Evolutionary conservation across 768 basidiomycete species (phyloP).

Genomic region (Vararia minispora): DNA sequence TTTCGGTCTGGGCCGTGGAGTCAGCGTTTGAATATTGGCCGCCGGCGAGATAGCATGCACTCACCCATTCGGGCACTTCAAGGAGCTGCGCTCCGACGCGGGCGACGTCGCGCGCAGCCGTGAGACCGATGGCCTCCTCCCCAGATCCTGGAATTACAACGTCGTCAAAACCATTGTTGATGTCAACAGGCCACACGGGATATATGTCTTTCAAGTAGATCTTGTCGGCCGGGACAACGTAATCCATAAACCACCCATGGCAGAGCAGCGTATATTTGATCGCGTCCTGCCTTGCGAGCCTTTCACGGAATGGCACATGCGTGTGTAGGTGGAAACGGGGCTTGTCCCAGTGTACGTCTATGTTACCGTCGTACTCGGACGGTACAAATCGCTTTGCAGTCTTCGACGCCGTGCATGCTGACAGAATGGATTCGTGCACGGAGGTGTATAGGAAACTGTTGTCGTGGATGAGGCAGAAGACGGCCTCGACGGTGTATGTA

Average conservation of each 20-base stretch:
- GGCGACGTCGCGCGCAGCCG: too few relatives aligned
- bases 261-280: not conserved
- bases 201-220: not conserved
- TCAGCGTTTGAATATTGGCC: too few relatives aligned
- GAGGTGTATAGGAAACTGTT: not conserved
- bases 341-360: not conserved
- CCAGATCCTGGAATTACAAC: too few relatives aligned
- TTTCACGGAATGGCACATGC: not conserved
- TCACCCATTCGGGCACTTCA: too few relatives aligned
- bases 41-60: too few relatives aligned
- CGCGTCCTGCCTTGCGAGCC: not conserved
- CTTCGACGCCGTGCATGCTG: not conserved
- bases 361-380: not conserved
- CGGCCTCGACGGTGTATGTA: not conserved
- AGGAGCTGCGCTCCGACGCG: too few relatives aligned
- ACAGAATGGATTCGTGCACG: not conserved
- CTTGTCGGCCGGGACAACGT: not conserved
- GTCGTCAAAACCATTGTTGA: too few relatives aligned
- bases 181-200: too few relatives aligned
- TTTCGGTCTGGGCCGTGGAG: too few relatives aligned
- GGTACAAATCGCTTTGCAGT: not conserved
- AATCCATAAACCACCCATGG: constrained; percentile 1
- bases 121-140: too few relatives aligned
- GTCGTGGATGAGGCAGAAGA: not conserved
- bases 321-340: not conserved